A percentile compares a stretch with the other conserved stretches of the same genome.
Conservation (phyloP, 78 protist genomes). For the Dictyostelium discoideum region DNA sequence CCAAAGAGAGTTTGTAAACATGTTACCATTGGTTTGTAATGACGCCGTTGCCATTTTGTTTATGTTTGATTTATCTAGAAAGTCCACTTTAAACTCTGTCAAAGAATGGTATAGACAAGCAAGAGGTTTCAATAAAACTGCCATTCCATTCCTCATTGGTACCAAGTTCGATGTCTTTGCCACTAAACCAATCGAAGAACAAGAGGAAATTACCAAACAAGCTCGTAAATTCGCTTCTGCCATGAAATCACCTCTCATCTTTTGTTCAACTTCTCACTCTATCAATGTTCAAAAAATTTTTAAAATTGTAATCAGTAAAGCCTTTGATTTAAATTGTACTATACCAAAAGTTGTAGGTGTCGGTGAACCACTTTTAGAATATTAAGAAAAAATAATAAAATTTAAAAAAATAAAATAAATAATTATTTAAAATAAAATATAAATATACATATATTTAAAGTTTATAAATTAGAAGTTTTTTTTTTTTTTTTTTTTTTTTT, state of each 20-base stretch:
- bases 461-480: too few species aligned
- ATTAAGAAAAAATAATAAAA: conserved; percentile 38
- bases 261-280: conserved; percentile 90
- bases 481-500: neutral
- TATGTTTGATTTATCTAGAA: conserved; percentile 97
- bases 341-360: conserved; percentile 79
- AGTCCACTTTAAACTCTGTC: conserved; percentile 92
- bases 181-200: conserved; percentile 87
- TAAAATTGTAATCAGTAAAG: conserved; percentile 93
- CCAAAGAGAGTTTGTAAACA: conserved; percentile 95
- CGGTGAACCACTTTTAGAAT: conserved; percentile 95
- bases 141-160: conserved; percentile 95
- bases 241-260: conserved; percentile 97
- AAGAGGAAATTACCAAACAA: conserved; percentile 92
- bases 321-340: conserved; percentile 91
- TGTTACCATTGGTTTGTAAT: conserved; percentile 98
- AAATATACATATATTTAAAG: too few species aligned
- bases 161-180: conserved; percentile 96
- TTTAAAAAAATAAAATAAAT: neutral
- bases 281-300: conserved; percentile 95
- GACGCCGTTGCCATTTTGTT: conserved; percentile 98
- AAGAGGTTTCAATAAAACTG: conserved; percentile 94
- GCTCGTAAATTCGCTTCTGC: conserved; percentile 96
- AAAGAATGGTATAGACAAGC: conserved; percentile 98
- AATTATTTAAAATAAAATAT: neutral